A percentile compares a stretch with the other conserved stretches of the same genome.
Conservation (phyloP, 2,329 filamentous ascomycete genomes). For the Penicillium janthinellum region DNA sequence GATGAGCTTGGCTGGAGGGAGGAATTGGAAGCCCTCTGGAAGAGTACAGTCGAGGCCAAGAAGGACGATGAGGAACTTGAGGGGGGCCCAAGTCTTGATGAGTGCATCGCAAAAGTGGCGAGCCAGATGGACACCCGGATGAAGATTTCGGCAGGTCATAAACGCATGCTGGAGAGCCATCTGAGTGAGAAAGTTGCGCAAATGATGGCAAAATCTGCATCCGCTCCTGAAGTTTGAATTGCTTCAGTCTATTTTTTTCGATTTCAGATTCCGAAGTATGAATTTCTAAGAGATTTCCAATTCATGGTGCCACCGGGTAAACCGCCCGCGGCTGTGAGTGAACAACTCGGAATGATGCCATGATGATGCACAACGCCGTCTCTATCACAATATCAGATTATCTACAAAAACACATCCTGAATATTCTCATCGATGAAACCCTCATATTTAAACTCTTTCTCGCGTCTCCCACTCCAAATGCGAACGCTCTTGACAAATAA, state of each 20-base stretch:
- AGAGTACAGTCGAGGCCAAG: constrained; percentile 59
- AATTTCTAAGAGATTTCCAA: background rate
- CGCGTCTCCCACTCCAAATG: background rate
- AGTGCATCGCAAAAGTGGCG: constrained; percentile 54
- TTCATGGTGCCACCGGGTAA: background rate
- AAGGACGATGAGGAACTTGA: constrained; percentile 47
- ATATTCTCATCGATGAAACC: background rate
- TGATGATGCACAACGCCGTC: background rate
- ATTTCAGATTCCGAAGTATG: background rate
- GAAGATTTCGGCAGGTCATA: constrained; percentile 44
- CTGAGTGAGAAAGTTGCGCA: constrained; percentile 26
- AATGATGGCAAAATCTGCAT: constrained; percentile 6
- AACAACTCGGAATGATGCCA: background rate
- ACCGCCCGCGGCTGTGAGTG: background rate
- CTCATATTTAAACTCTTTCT: background rate
- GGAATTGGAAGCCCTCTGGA: constrained; percentile 74
- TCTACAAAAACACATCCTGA: background rate
- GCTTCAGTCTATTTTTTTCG: no score
- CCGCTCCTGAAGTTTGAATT: background rate
- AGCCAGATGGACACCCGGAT: constrained; percentile 52
- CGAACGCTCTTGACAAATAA: constrained; percentile 1
- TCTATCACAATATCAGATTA: background rate
- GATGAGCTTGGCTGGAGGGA: constrained; percentile 75
- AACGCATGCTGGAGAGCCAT: constrained; percentile 36
- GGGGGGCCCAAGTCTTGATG: constrained; percentile 51